These are phyloP conservation scores for Xylaria sp. DNA, from an alignment of 2,329 filamentous ascomycete species.

Conservation along the genomic window DNA sequence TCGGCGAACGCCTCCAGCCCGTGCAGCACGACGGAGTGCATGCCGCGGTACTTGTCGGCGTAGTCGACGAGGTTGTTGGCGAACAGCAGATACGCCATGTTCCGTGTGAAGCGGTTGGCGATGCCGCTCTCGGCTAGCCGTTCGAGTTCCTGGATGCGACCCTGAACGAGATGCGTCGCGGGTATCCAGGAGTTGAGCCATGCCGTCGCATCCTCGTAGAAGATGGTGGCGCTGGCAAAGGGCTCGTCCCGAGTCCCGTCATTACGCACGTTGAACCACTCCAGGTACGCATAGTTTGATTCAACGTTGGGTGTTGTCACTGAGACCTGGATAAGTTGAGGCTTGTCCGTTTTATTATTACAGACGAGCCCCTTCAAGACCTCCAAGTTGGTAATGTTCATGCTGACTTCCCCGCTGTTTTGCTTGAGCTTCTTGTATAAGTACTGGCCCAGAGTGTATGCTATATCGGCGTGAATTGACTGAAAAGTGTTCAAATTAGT, in stretches of 20 bases:
- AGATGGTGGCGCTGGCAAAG: conserved; percentile 62
- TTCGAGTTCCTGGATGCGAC: conserved; percentile 56
- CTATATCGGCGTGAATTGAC: conserved; percentile 70
- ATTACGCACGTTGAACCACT: conserved; percentile 49
- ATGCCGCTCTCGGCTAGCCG: conserved; percentile 64
- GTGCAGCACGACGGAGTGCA: conserved; percentile 53
- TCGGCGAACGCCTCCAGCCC: conserved; percentile 49
- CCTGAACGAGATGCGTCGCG: conserved; percentile 66
- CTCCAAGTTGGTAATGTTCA: conserved; percentile 53
- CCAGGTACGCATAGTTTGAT: conserved; percentile 52
- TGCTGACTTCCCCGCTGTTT: conserved; percentile 50
- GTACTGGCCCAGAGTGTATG: conserved; percentile 70
- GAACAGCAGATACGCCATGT: conserved; percentile 70
- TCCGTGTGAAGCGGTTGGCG: conserved; percentile 69
- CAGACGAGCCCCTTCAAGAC: conserved; percentile 51
- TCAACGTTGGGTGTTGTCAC: conserved; percentile 55
- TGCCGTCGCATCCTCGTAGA: conserved; percentile 60
- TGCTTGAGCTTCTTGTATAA: conserved; percentile 63
- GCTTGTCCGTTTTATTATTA: conserved; percentile 44
- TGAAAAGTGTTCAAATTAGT: conserved; percentile 10
- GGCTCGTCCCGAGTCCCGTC: conserved; percentile 49
- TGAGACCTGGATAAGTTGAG: conserved; percentile 49
- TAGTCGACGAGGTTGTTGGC: conserved; percentile 52
- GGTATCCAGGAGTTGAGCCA: conserved; percentile 67
- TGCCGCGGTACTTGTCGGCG: conserved; percentile 51